Conservation (phyloP, 1,284 basidiomycete genomes). For the Ceratobasidium sp. region DNA sequence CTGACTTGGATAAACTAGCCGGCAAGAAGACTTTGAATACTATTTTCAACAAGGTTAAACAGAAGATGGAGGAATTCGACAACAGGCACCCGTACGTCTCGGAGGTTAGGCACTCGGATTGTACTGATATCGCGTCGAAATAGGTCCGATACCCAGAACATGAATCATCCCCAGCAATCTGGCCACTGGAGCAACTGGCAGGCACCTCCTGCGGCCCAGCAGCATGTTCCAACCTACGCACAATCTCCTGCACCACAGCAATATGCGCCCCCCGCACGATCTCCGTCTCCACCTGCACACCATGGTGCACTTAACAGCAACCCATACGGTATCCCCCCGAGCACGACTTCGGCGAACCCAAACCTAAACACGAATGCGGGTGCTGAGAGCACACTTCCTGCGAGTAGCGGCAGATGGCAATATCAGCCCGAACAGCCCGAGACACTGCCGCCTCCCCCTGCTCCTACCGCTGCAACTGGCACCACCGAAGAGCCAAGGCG, state of each 20-base stretch:
- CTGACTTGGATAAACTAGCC: conserved; percentile 51
- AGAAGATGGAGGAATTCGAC: conserved; percentile 80
- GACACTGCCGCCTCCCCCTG: background rate
- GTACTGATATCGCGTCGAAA: background rate
- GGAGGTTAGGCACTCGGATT: too few relatives aligned
- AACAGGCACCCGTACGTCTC: conserved; percentile 32
- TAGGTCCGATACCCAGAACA: conserved; percentile 34
- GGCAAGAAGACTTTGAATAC: conserved; percentile 77
- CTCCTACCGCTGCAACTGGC: background rate
- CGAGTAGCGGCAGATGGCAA: conserved; percentile 25
- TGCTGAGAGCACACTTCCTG: background rate
- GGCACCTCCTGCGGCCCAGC: conserved; percentile 6
- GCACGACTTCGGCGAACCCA: background rate
- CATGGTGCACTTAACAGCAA: conserved; percentile 18
- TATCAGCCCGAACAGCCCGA: conserved; percentile 27
- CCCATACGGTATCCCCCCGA: background rate
- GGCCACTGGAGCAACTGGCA: conserved; percentile 37
- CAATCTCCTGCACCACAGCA: conserved; percentile 5
- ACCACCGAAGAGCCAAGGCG: conserved; percentile 21
- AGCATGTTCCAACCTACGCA: conserved; percentile 15
- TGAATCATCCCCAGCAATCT: conserved; percentile 28
- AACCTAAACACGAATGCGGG: too few relatives aligned
- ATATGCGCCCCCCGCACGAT: background rate
- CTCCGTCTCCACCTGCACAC: conserved; percentile 1
- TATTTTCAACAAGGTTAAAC: conserved; percentile 73